A percentile compares a stretch with the other conserved stretches of the same genome.
Evolutionary conservation across 164 flowering plant genomes (phyloP).

Genomic region (Brasenia schreberi): DNA sequence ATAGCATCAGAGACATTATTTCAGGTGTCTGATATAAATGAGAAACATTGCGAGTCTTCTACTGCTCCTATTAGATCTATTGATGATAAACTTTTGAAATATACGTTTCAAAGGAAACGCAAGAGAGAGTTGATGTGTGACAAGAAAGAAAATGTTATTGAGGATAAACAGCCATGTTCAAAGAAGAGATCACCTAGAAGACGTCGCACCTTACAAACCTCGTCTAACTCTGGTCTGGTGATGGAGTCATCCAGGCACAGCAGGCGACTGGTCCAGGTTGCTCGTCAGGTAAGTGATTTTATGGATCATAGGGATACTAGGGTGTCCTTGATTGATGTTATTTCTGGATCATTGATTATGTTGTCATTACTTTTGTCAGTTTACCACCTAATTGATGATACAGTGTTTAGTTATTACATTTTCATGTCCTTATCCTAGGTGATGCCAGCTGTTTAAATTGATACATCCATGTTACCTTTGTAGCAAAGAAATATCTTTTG

Average conservation of each 20-base stretch:
- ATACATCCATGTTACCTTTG: too few relatives aligned
- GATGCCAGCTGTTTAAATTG: too few relatives aligned
- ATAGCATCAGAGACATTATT: too few relatives aligned
- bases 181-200: constrained; percentile 7
- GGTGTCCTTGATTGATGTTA: too few relatives aligned
- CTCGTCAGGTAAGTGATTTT: constrained; percentile 98
- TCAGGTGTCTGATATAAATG: too few relatives aligned
- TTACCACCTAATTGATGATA: too few relatives aligned
- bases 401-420: too few relatives aligned
- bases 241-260: constrained; percentile 50
- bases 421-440: too few relatives aligned
- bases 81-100: constrained; percentile 41
- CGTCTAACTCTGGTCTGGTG: constrained; percentile 17
- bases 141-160: constrained; percentile 21
- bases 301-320: too few relatives aligned
- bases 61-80: constrained; percentile 13
- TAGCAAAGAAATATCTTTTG: too few relatives aligned
- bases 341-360: too few relatives aligned
- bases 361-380: too few relatives aligned
- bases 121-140: constrained; percentile 43
- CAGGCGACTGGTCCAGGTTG: constrained; percentile 63
- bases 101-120: constrained; percentile 74
- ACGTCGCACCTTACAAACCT: constrained; percentile 18
- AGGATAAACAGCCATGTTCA: constrained; percentile 19
- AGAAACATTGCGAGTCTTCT: constrained; percentile 6